These are phyloP conservation scores for Amoebophrya sp. DNA, from an alignment of 169 alveolate genomes.

Conservation along the genomic window DNA sequence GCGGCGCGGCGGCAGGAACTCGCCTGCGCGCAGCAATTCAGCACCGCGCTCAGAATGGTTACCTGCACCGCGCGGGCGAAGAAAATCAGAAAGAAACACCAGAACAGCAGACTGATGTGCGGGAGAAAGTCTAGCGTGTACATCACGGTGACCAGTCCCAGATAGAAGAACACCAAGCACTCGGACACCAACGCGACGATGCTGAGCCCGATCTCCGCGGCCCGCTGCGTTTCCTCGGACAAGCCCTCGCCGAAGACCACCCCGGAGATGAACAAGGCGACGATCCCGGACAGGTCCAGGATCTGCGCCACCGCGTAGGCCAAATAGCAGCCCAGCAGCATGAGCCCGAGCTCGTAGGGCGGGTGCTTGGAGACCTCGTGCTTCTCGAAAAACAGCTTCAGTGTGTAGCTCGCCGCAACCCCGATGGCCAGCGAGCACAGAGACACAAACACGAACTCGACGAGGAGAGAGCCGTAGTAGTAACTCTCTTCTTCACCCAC, in stretches of 20 bases:
- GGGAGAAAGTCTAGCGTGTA: background rate
- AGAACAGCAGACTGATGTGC: background rate
- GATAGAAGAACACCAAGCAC: background rate
- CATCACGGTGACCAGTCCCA: background rate
- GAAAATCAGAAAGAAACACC: background rate
- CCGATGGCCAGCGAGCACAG: background rate
- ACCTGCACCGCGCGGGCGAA: background rate
- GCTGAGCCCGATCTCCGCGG: background rate
- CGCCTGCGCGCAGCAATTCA: background rate
- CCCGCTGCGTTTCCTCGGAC: background rate
- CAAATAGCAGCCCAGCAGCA: conserved; percentile 33
- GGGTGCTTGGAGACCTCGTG: background rate
- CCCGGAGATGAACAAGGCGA: conserved; percentile 39
- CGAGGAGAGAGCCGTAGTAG: background rate
- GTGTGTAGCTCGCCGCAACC: background rate
- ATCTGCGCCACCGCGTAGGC: conserved; percentile 39
- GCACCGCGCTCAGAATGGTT: background rate
- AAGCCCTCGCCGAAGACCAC: conserved; percentile 33
- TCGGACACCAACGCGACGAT: background rate
- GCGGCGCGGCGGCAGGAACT: too few species aligned
- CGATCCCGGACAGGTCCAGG: conserved; percentile 39
- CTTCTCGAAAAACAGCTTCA: background rate
- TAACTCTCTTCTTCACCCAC: too few species aligned
- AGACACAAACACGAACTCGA: background rate
- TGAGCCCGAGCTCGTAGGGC: conserved; percentile 35